Conservation (phyloP, 441 rosid species). For the Mallotus japonicus region DNA sequence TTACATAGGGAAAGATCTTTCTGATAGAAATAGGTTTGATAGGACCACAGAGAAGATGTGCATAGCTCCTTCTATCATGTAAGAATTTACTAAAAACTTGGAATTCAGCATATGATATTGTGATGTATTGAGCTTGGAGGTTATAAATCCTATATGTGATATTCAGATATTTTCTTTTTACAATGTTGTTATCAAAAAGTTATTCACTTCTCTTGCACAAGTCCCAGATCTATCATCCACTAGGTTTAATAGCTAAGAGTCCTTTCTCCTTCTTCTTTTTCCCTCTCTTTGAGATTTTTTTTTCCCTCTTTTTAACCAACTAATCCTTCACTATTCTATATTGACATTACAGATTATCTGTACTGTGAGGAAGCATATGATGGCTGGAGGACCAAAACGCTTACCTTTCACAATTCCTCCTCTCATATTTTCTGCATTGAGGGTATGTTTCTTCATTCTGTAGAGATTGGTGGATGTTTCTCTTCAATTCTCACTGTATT, state of each 20-base stretch:
- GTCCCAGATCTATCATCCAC: too few relatives aligned
- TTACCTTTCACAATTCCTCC: conserved; percentile 85
- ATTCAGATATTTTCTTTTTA: not conserved
- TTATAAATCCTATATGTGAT: not conserved
- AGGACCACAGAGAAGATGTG: not conserved
- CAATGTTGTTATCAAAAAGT: too few relatives aligned
- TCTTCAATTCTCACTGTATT: not conserved
- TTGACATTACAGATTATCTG: conserved; percentile 54
- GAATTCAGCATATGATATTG: not conserved
- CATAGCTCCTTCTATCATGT: not conserved
- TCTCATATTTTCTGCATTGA: conserved; percentile 71
- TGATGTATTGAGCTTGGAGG: not conserved
- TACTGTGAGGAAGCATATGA: conserved; percentile 70
- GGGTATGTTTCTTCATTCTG: conserved; percentile 47
- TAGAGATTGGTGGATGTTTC: conserved; percentile 2
- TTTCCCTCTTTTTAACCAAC: not conserved
- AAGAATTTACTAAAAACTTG: not conserved
- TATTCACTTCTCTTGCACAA: too few relatives aligned
- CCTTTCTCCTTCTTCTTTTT: too few relatives aligned
- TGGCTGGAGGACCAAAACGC: conserved; percentile 84
- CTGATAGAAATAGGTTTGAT: not conserved
- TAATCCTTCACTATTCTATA: not conserved
- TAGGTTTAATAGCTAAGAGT: too few relatives aligned
- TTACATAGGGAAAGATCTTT: too few relatives aligned
- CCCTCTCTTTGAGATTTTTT: not conserved